These are phyloP conservation scores for Candida morakotiae DNA, from an alignment of 805 yeast species.

Conservation along the genomic window DNA sequence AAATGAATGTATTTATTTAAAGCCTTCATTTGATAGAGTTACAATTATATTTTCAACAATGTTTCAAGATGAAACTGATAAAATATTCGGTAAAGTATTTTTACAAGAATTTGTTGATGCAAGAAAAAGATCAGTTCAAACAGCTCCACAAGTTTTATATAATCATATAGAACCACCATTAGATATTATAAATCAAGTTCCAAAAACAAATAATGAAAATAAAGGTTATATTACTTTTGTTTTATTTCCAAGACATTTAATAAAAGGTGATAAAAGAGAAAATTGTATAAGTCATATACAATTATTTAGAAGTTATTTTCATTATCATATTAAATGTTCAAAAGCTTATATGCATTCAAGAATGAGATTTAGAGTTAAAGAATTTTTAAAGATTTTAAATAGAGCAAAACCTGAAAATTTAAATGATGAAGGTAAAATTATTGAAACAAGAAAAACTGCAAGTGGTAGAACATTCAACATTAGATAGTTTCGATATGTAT, in stretches of 20 bases:
- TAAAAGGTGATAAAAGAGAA: slow-evolving; percentile 63
- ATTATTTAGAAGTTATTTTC: slow-evolving; percentile 93
- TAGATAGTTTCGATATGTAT: too few species aligned
- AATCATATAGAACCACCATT: slow-evolving; percentile 90
- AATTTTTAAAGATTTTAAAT: slow-evolving; percentile 90
- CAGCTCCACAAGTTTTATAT: slow-evolving; percentile 96
- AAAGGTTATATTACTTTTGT: slow-evolving; percentile 63
- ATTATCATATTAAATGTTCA: slow-evolving; percentile 96
- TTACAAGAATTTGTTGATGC: slow-evolving; percentile 95
- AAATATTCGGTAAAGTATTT: slow-evolving; percentile 82
- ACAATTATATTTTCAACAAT: slow-evolving; percentile 93
- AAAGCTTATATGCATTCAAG: slow-evolving; percentile 98
- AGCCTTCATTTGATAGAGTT: slow-evolving; percentile 92
- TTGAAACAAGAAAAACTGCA: slow-evolving; percentile 61
- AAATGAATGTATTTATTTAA: slow-evolving; percentile 84
- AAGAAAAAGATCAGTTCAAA: slow-evolving; percentile 90
- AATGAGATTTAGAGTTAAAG: slow-evolving; percentile 93
- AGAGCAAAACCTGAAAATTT: slow-evolving; percentile 93
- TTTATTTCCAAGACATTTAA: slow-evolving; percentile 75
- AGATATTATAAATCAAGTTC: slow-evolving; percentile 47
- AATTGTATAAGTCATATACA: slow-evolving; percentile 89
- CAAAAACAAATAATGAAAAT: slow-evolving; percentile 36
- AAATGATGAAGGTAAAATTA: slow-evolving; percentile 54
- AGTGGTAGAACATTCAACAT: slow-evolving; percentile 63
- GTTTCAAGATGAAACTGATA: slow-evolving; percentile 96